phyloP scores from a whole-genome alignment of 345 rosid species.

The Zanthoxylum bungeanum region DNA sequence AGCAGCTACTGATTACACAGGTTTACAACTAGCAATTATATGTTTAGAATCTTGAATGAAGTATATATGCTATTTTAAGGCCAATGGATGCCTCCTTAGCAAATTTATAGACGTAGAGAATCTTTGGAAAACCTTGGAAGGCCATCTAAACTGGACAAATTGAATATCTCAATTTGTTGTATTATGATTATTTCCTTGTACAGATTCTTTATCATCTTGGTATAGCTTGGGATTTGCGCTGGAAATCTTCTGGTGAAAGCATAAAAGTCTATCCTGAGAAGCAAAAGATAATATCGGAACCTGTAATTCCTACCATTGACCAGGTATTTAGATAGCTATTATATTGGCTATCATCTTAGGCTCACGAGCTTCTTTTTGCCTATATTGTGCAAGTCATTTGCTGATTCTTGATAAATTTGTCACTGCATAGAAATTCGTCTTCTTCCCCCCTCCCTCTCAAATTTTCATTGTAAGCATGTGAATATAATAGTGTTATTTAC shows the following conservation, averaged over 20 bases:
- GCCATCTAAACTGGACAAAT: slow-evolving; percentile 7
- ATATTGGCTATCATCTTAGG: background rate
- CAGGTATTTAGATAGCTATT: slow-evolving; percentile 45
- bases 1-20: background rate
- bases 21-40: background rate
- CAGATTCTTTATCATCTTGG: slow-evolving; percentile 93
- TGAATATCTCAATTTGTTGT: background rate
- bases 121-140: background rate
- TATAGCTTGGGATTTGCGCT: slow-evolving; percentile 80
- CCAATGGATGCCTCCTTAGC: no score
- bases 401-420: background rate
- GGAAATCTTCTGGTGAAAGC: slow-evolving; percentile 51
- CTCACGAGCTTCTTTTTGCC: background rate
- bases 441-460: background rate
- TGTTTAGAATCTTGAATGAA: background rate
- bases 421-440: background rate
- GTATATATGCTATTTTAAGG: background rate
- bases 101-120: background rate
- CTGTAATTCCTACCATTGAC: slow-evolving; percentile 55
- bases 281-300: slow-evolving; percentile 46
- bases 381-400: background rate
- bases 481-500: no score
- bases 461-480: no score
- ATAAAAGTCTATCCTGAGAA: slow-evolving; percentile 30
- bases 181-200: slow-evolving; percentile 17